Percentiles rank a stretch among this genome's conserved stretches.
phyloP scores from a whole-genome alignment of 2,329 filamentous ascomycete genomes.

The Cladosporium velox region DNA sequence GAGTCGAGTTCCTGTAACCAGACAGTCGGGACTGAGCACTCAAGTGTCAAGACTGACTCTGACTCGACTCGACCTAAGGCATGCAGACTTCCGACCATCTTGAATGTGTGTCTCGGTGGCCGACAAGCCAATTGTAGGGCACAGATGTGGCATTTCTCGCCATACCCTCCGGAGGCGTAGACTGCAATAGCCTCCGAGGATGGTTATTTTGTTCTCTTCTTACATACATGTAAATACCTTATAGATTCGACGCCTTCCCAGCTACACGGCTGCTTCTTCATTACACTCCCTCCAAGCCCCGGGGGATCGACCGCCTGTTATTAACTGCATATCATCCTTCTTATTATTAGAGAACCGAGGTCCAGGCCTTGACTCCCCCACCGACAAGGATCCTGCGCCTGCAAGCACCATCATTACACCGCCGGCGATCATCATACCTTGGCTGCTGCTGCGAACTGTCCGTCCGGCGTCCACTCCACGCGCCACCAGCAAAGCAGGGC shows the following conservation, averaged over 20 bases:
- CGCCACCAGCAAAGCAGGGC: neutral
- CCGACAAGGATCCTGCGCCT: neutral
- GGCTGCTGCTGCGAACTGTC: neutral
- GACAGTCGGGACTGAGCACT: neutral
- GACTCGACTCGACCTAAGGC: neutral
- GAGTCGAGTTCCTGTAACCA: neutral
- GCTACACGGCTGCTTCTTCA: neutral
- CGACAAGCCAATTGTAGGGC: neutral
- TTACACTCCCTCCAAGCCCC: neutral
- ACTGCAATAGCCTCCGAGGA: neutral
- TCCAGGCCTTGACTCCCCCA: neutral
- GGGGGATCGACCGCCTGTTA: neutral
- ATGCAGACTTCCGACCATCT: neutral
- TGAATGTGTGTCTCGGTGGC: neutral
- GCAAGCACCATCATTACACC: neutral
- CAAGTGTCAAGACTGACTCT: neutral
- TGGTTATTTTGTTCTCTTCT: neutral
- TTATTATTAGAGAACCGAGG: neutral
- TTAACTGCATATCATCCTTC: neutral
- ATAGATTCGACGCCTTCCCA: neutral
- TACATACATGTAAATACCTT: neutral
- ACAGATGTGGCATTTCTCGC: neutral
- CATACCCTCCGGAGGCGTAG: neutral
- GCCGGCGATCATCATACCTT: neutral
- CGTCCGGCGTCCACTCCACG: neutral